Evolutionary conservation across 176 grass and related monocot species (phyloP), one percentile per base, ranked within the genome.

Genomic region (Otatea glauca): DNA sequence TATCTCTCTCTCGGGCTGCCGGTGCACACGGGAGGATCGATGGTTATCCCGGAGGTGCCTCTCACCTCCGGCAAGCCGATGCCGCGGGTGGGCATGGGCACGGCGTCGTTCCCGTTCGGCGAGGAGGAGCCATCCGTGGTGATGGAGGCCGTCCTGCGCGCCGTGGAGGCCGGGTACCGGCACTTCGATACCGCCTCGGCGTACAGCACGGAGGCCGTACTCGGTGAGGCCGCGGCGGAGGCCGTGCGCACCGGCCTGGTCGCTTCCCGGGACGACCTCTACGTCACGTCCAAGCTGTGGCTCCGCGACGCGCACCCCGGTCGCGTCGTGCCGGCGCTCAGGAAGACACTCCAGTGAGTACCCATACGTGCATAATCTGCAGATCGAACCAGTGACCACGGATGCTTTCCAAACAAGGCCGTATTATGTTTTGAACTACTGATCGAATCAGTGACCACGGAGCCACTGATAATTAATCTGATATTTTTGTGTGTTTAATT

Each of bases 271-370:
- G 81, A 80, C 34, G 85, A 84, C 4, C 16, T 91, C 18, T 91
- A 81, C 85, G 15, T 91, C 70, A 87, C 85, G 4, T 84, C 81
- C 35, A 87, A 91, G 85, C 68, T 87, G 41, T 91, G 85, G 85
- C 25, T 77, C 66, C 7, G 5, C 23, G 84, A 91, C 29, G 60
- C 69, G 4, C 62, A 87, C 17, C 23, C 48, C 0, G 80, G 65
- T 9, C 41, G 21, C 2, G 81, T 91, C 50, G 7, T 87, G 50
- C 89, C 89, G 4, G 89, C 81, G 16, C 39, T 91, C 32, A 18
- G 12, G 6, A 43, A 38, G 13, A 84, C 81, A 2, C 75, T 91
- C 7, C 24, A 37, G 89, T 87, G 1, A 48, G 70, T 15, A 72
- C 11, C 45, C 11, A 13, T 10, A 11, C 11, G 12, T 48, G 45